Evolutionary conservation across 257 asterid species (phyloP), one percentile per base, ranked within the genome.

Genomic region (Solanum bukasovii): DNA sequence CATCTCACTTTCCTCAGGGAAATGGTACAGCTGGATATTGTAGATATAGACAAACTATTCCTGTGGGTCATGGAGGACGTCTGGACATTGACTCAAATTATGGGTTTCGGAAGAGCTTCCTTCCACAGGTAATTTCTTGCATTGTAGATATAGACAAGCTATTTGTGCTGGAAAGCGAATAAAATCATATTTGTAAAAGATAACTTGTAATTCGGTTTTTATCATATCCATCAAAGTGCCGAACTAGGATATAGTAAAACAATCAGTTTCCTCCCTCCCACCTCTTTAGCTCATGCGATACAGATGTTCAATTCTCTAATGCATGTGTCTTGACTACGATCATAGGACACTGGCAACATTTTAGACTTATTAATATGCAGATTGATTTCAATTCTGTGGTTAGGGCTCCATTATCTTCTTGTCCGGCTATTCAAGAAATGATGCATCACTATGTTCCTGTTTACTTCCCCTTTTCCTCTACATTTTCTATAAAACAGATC

Each of bases 11-110:
- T 7, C 33, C 33, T 87, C 87, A 96, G 98, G 96, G 95, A 75
- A 84, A 87, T 86, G 89, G 93, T 44, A 96, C 98, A 21, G 91
- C 96, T 27, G 99, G 98, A 87, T 94, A 94, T 87, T 95, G 98
- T 87, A 91, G 99, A 89, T 96, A 96, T 68, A 92, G 98, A 67
- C 99, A 94, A 88, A 95, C 96, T 29, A 95, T 96, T 87, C 98
- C 98, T 2, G 92, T 94, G 10, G 98, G 98, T 20, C 87, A 37
- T n/a, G 93, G 95, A 40, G 98, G 99, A 85, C 91, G 91, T 88
- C 89, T 96, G 88, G 98, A 94, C 65, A 86, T 90, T 70, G 97
- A 95, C 87, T 86, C 98, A 18, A 95, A 94, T 88, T 92, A 10
- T 86, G 99, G 99, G 85, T 89, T 93, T 23, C 88, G 98, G 61